These are phyloP conservation scores for Biscogniauxia marginata DNA, from an alignment of 2,329 filamentous ascomycete genomes.

Conservation along the genomic window DNA sequence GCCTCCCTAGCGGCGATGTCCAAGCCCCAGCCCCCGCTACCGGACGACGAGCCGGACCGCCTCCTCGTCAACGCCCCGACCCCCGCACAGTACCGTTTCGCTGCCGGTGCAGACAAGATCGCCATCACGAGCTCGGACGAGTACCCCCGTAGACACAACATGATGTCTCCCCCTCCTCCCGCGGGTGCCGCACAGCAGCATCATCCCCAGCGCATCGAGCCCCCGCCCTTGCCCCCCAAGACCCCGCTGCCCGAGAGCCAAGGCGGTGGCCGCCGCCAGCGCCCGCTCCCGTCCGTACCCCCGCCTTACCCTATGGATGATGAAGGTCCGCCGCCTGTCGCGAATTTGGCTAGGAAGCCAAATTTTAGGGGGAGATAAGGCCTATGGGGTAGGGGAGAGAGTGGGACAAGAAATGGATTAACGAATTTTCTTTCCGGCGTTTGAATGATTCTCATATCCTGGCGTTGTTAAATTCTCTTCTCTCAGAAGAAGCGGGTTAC, in stretches of 20 bases:
- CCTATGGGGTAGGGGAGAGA: no score
- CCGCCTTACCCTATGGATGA: constrained; percentile 78
- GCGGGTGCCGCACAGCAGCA: constrained; percentile 33
- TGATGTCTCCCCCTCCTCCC: constrained; percentile 22
- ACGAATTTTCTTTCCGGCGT: no score
- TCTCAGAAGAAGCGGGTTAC: no score
- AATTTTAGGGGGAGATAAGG: constrained; percentile 59
- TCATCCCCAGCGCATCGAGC: constrained; percentile 48
- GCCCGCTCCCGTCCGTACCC: constrained; percentile 24
- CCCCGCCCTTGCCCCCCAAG: constrained; percentile 75
- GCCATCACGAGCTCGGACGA: constrained; percentile 62
- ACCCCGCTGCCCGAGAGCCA: constrained; percentile 63
- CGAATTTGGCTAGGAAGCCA: constrained; percentile 85
- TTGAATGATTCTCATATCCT: no score
- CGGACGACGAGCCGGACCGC: constrained; percentile 48
- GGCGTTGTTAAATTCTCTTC: no score
- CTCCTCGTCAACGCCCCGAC: constrained; percentile 57
- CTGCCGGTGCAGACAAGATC: constrained; percentile 66
- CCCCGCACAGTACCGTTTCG: constrained; percentile 56
- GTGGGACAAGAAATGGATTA: background rate
- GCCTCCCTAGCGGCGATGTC: constrained; percentile 16
- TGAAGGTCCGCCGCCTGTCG: constrained; percentile 76
- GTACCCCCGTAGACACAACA: constrained; percentile 43
- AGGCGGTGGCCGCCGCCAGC: constrained; percentile 35
- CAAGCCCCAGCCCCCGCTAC: constrained; percentile 18